phyloP scores from a whole-genome alignment of 1,284 basidiomycete species.

The Trichosporon asahii region DNA sequence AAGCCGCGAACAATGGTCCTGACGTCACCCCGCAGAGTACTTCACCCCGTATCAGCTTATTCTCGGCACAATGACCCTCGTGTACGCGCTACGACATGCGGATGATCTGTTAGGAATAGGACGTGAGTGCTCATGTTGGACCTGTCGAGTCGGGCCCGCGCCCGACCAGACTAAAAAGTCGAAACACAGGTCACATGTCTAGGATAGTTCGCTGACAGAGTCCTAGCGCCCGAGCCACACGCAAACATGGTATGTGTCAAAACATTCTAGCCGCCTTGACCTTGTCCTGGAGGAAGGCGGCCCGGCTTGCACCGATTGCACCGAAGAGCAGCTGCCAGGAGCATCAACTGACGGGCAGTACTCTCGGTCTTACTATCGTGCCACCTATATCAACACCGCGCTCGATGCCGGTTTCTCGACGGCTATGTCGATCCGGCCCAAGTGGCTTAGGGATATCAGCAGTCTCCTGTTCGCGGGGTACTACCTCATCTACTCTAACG shows the following conservation, averaged over 20 bases:
- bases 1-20: conserved; percentile 5
- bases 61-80: conserved; percentile 72
- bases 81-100: conserved; percentile 81
- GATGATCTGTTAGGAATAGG: conserved; percentile 82
- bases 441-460: conserved; percentile 83
- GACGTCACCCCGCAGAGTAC: conserved; percentile 57
- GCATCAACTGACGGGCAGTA: conserved; percentile 59
- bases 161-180: background rate
- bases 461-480: conserved; percentile 81
- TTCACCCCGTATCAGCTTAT: conserved; percentile 96
- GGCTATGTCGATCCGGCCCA: conserved; percentile 86
- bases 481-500: conserved; percentile 89
- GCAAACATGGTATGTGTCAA: conserved; percentile 67
- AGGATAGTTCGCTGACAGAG: background rate
- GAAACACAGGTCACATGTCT: background rate
- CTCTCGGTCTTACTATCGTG: conserved; percentile 87
- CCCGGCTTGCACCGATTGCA: background rate
- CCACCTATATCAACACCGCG: conserved; percentile 91
- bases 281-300: background rate
- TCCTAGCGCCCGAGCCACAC: conserved; percentile 85
- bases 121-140: conserved; percentile 56
- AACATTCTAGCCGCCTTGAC: background rate
- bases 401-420: conserved; percentile 97
- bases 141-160: background rate
- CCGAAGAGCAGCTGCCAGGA: background rate